These are phyloP conservation scores for Wickerhamomyces queroliae DNA, from an alignment of 805 yeast genomes.

Conservation along the genomic window DNA sequence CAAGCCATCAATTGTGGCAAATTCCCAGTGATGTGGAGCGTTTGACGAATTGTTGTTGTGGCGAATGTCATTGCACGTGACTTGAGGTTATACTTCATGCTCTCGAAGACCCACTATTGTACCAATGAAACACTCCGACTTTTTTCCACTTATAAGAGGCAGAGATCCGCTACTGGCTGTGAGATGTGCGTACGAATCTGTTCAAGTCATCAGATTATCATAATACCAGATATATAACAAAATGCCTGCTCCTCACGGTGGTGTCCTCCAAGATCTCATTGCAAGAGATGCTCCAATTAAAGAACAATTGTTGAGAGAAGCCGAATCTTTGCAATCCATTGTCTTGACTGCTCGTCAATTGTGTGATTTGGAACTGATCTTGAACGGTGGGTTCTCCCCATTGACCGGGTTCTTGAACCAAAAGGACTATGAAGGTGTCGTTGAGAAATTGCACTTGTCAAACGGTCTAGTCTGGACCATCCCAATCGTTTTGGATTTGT, in stretches of 20 bases:
- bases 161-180: too few species aligned
- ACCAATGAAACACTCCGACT: too few species aligned
- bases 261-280: constrained; percentile 76
- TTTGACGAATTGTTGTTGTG: constrained; percentile 1
- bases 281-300: constrained; percentile 70
- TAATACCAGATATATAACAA: constrained; percentile 1
- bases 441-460: constrained; percentile 60
- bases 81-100: background rate
- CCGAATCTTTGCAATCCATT: constrained; percentile 38
- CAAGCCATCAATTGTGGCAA: constrained; percentile 1
- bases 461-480: constrained; percentile 85
- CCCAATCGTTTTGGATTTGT: constrained; percentile 85
- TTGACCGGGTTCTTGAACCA: constrained; percentile 58
- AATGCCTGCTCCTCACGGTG: constrained; percentile 91
- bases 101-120: too few species aligned
- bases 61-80: constrained; percentile 5
- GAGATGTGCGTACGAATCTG: too few species aligned
- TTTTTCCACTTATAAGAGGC: background rate
- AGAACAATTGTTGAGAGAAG: constrained; percentile 51
- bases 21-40: too few species aligned
- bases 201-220: background rate
- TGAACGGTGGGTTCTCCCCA: constrained; percentile 94
- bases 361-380: constrained; percentile 87
- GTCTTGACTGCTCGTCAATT: constrained; percentile 79
- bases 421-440: constrained; percentile 61